phyloP scores from a whole-genome alignment of 2,329 filamentous ascomycete genomes.

The Colletotrichum sp. region DNA sequence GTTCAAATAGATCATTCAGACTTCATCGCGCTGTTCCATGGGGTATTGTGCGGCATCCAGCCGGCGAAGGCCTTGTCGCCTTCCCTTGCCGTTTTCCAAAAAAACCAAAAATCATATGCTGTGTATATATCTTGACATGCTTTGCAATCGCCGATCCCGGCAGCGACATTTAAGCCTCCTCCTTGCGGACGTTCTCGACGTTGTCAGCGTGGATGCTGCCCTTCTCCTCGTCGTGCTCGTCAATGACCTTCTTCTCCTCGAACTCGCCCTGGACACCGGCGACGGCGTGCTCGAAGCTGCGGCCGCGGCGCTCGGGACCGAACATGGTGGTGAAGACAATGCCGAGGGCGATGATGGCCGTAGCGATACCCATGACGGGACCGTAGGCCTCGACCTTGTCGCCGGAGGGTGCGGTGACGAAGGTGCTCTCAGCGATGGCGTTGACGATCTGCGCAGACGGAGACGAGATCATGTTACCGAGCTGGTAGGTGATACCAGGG shows the following conservation, averaged over 20 bases:
- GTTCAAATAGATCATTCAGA: neutral
- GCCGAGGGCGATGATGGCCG: conserved; percentile 75
- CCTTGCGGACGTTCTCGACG: conserved; percentile 11
- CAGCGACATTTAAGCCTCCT: neutral
- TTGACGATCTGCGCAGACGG: conserved; percentile 81
- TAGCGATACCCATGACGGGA: conserved; percentile 76
- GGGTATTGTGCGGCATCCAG: neutral
- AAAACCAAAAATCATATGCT: neutral
- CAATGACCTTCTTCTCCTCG: conserved; percentile 28
- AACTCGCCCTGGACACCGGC: conserved; percentile 35
- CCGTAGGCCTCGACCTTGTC: conserved; percentile 72
- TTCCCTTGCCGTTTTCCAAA: neutral
- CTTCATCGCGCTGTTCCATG: neutral
- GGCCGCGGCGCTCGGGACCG: conserved; percentile 76
- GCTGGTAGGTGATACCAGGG: conserved; percentile 74
- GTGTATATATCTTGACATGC: neutral
- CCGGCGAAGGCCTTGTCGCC: neutral
- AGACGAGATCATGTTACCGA: conserved; percentile 77
- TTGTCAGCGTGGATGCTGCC: conserved; percentile 16
- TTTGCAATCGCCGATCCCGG: neutral
- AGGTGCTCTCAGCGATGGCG: conserved; percentile 68
- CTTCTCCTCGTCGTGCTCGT: conserved; percentile 36
- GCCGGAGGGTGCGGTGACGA: conserved; percentile 57
- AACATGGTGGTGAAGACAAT: conserved; percentile 72
- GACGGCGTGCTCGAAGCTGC: conserved; percentile 68